A percentile compares a stretch with the other conserved stretches of the same genome.
These are phyloP conservation scores for Dryadomyces sulphureus DNA, from an alignment of 2,329 filamentous ascomycete species.

Conservation along the genomic window DNA sequence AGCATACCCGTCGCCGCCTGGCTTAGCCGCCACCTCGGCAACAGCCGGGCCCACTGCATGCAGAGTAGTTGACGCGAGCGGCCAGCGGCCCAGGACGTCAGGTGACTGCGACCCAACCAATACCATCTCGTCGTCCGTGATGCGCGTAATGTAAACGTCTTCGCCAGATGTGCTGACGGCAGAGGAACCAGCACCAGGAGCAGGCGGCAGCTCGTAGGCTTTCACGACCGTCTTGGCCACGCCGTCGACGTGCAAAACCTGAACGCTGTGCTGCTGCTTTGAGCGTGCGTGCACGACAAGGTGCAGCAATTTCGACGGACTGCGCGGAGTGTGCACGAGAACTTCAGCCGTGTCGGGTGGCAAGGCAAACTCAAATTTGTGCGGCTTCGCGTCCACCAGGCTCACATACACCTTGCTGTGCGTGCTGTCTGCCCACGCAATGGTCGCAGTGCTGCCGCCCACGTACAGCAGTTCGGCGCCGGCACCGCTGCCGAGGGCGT, in stretches of 20 bases:
- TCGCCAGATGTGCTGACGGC: constrained; percentile 63
- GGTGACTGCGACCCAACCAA: constrained; percentile 66
- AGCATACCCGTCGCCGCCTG: constrained; percentile 49
- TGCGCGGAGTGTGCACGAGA: constrained; percentile 4
- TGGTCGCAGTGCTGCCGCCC: constrained; percentile 59
- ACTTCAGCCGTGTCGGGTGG: constrained; percentile 5
- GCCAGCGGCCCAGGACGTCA: constrained; percentile 62
- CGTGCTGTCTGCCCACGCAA: constrained; percentile 58
- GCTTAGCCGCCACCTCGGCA: constrained; percentile 69
- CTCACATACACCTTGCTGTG: constrained; percentile 54
- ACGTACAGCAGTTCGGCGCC: constrained; percentile 56
- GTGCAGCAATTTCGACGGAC: constrained; percentile 46
- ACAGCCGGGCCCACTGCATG: constrained; percentile 4
- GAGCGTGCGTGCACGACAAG: constrained; percentile 76
- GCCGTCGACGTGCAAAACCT: constrained; percentile 72
- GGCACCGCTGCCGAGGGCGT: constrained; percentile 52
- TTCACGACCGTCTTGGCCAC: constrained; percentile 55
- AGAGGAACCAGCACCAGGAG: constrained; percentile 59
- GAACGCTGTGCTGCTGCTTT: constrained; percentile 39
- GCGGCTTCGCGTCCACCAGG: constrained; percentile 42
- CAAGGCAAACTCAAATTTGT: constrained; percentile 23
- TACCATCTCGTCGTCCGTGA: constrained; percentile 59
- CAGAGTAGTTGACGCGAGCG: constrained; percentile 36
- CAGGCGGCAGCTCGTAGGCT: constrained; percentile 63
- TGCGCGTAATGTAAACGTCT: constrained; percentile 78